These are phyloP conservation scores for Scheffersomyces insectosa DNA, from an alignment of 1,139 yeast species.

Conservation along the genomic window DNA sequence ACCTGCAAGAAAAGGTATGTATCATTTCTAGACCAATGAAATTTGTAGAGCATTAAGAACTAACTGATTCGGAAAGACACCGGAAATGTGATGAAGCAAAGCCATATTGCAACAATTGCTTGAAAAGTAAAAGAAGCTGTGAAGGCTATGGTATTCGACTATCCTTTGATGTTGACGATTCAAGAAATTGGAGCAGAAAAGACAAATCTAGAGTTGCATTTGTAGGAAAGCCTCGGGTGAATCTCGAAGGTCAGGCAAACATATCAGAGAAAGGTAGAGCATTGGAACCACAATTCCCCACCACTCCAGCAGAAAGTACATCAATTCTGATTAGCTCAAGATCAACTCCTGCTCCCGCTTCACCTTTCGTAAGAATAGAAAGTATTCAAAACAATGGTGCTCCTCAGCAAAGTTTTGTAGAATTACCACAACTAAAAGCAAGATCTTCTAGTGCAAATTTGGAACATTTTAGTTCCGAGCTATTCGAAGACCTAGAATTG, in stretches of 20 bases:
- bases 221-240: constrained; percentile 10
- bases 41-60: constrained; percentile 1
- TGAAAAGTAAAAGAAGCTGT: constrained; percentile 43
- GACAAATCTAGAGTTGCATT: constrained; percentile 8
- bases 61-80: constrained; percentile 25
- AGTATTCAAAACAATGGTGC: not conserved
- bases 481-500: constrained; percentile 19
- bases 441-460: constrained; percentile 12
- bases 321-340: not conserved
- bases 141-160: constrained; percentile 51
- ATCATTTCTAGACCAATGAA: not conserved
- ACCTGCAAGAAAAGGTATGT: constrained; percentile 44
- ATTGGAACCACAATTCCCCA: not conserved
- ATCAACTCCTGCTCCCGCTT: not conserved
- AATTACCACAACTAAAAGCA: not conserved
- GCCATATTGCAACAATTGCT: constrained; percentile 55
- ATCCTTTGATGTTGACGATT: constrained; percentile 49
- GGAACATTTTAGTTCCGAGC: constrained; percentile 15
- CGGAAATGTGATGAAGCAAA: constrained; percentile 59
- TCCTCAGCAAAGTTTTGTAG: not conserved
- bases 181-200: constrained; percentile 12
- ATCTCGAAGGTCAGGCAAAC: not conserved
- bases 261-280: not conserved
- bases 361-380: not conserved
- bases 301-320: not conserved